These are phyloP conservation scores for Mycena chlorophos DNA, from an alignment of 768 basidiomycete species.

Conservation along the genomic window DNA sequence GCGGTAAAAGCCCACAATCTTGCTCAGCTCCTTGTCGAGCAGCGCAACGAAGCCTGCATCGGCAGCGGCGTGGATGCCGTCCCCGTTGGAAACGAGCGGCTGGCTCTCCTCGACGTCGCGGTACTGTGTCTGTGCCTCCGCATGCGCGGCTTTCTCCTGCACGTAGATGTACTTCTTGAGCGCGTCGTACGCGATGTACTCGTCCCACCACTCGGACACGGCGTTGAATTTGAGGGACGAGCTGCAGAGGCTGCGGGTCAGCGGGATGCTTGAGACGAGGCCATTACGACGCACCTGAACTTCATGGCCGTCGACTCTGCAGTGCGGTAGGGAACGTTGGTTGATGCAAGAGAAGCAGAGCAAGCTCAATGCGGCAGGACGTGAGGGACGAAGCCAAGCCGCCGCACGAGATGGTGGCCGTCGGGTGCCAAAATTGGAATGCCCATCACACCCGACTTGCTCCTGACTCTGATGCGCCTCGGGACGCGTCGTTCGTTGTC, in stretches of 20 bases:
- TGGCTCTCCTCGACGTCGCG: slow-evolving; percentile 67
- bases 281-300: not conserved
- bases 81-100: slow-evolving; percentile 48
- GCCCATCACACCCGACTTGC: not conserved
- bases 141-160: slow-evolving; percentile 74
- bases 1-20: slow-evolving; percentile 79
- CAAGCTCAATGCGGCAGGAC: not conserved
- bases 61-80: slow-evolving; percentile 35
- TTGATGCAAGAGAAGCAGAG: too few species aligned
- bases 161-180: slow-evolving; percentile 86
- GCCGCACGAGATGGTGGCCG: not conserved
- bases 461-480: not conserved
- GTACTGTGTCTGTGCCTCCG: slow-evolving; percentile 34
- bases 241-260: slow-evolving; percentile 34
- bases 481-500: too few species aligned
- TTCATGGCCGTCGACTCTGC: not conserved
- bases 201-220: slow-evolving; percentile 89
- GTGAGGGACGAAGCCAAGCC: not conserved
- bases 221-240: slow-evolving; percentile 90
- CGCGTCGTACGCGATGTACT: slow-evolving; percentile 87
- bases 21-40: slow-evolving; percentile 79
- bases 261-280: not conserved
- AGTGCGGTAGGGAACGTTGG: not conserved
- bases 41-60: slow-evolving; percentile 69
- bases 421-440: too few species aligned